Percentiles rank a stretch among this genome's conserved stretches.
Evolutionary conservation across 108 stramenopile genomes (phyloP).

Genomic region (Seminavis robusta): DNA sequence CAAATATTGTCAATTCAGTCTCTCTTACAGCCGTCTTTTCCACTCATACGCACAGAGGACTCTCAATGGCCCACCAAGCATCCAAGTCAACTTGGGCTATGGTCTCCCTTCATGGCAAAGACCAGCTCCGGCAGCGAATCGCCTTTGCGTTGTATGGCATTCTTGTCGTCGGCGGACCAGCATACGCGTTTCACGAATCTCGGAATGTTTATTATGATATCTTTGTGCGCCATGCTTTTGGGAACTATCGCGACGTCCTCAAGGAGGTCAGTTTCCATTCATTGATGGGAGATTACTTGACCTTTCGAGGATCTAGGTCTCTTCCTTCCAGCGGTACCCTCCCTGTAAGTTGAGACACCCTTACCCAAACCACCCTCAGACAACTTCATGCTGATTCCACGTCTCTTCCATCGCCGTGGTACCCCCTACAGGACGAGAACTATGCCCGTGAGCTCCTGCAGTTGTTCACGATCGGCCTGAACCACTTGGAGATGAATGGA

Average conservation of each 20-base stretch:
- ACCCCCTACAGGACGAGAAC: slow-evolving; percentile 62
- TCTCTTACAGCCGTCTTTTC: no score
- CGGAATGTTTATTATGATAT: slow-evolving; percentile 13
- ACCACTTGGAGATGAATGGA: slow-evolving; percentile 58
- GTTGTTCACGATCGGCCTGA: slow-evolving; percentile 66
- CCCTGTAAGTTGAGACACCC: no score
- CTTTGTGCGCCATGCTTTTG: slow-evolving; percentile 58
- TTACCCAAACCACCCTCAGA: no score
- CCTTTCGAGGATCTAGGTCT: slow-evolving; percentile 14
- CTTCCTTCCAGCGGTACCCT: no score
- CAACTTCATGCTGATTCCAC: no score
- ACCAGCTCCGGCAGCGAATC: slow-evolving; percentile 75
- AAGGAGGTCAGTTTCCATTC: slow-evolving; percentile 43
- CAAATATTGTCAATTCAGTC: no score
- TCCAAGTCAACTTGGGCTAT: no score
- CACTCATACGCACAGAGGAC: no score
- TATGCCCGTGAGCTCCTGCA: slow-evolving; percentile 68
- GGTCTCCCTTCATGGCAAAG: no score
- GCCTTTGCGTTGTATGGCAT: slow-evolving; percentile 73
- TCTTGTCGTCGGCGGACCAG: no score
- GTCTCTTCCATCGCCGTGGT: no score
- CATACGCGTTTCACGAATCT: background rate
- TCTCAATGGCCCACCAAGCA: background rate
- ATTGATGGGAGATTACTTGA: slow-evolving; percentile 58
- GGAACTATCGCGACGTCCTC: slow-evolving; percentile 68